Conservation (phyloP, 768 basidiomycete genomes). For the Agrocybe praecox region DNA sequence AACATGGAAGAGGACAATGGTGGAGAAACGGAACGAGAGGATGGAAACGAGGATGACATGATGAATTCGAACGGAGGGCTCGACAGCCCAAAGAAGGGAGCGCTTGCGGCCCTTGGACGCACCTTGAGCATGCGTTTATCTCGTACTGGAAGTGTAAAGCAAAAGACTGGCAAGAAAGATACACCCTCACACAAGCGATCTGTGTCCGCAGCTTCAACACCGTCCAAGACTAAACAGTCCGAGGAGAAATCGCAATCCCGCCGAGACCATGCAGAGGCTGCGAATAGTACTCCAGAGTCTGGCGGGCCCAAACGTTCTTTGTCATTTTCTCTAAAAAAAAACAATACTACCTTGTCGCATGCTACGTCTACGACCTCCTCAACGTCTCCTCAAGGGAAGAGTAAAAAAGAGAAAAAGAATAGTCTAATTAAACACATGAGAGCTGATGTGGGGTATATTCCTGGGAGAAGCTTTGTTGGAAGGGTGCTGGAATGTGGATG, state of each 20-base stretch:
- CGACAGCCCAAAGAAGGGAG: conserved; percentile 13
- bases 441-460: conserved; percentile 72
- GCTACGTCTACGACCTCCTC: conserved; percentile 4
- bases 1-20: conserved; percentile 7
- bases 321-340: conserved; percentile 22
- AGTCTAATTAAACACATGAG: conserved; percentile 16
- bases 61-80: conserved; percentile 9
- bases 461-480: conserved; percentile 87
- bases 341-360: conserved; percentile 14
- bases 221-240: background rate
- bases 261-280: background rate
- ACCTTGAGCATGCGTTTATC: conserved; percentile 20
- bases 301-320: conserved; percentile 13
- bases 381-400: conserved; percentile 3
- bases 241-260: background rate
- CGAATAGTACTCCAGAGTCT: background rate
- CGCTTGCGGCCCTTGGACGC: conserved; percentile 21
- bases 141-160: conserved; percentile 5
- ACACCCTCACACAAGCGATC: conserved; percentile 16
- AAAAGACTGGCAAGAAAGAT: conserved; percentile 6
- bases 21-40: conserved; percentile 5
- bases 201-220: conserved; percentile 8
- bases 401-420: conserved; percentile 5
- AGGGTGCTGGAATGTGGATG: conserved; percentile 81
- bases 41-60: conserved; percentile 1